phyloP scores from a whole-genome alignment of 2,329 filamentous ascomycete species.

The Neopestalotiopsis sp. region DNA sequence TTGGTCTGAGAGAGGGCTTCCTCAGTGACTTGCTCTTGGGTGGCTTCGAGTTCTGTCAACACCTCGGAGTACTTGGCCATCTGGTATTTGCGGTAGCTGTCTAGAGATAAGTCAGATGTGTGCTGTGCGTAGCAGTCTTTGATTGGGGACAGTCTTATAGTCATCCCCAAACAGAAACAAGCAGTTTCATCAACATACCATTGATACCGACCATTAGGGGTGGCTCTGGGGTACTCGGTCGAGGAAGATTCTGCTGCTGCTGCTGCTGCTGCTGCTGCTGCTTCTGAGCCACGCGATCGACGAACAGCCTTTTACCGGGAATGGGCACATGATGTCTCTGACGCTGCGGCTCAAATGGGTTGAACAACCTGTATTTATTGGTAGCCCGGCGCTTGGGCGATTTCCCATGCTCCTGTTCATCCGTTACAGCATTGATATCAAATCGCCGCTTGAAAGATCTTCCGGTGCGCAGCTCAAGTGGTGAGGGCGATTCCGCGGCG shows the following conservation, averaged over 20 bases:
- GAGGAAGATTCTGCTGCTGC: neutral
- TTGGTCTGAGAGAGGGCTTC: slow-evolving; percentile 26
- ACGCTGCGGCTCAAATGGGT: slow-evolving; percentile 23
- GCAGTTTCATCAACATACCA: neutral
- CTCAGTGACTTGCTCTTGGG: slow-evolving; percentile 23
- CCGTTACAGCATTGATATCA: slow-evolving; percentile 13
- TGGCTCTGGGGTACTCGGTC: slow-evolving; percentile 1
- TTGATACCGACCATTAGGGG: neutral
- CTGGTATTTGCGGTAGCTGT: slow-evolving; percentile 31
- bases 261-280: slow-evolving; percentile 21
- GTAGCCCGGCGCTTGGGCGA: slow-evolving; percentile 23
- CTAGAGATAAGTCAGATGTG: slow-evolving; percentile 19
- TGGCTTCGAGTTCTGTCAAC: slow-evolving; percentile 26
- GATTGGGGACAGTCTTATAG: too few species aligned
- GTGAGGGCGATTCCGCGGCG: neutral
- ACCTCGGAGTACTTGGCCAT: slow-evolving; percentile 32
- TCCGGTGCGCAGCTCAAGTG: slow-evolving; percentile 9
- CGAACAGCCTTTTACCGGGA: slow-evolving; percentile 13
- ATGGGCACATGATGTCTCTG: slow-evolving; percentile 21
- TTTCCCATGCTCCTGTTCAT: slow-evolving; percentile 21
- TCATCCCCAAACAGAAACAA: too few species aligned
- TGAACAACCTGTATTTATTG: slow-evolving; percentile 27
- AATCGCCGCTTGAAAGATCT: slow-evolving; percentile 26
- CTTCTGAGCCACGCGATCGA: slow-evolving; percentile 23
- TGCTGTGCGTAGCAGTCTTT: neutral